A percentile compares a stretch with the other conserved stretches of the same genome.
phyloP scores from a whole-genome alignment of 306 rosid species.

The Ormosia emarginata region DNA sequence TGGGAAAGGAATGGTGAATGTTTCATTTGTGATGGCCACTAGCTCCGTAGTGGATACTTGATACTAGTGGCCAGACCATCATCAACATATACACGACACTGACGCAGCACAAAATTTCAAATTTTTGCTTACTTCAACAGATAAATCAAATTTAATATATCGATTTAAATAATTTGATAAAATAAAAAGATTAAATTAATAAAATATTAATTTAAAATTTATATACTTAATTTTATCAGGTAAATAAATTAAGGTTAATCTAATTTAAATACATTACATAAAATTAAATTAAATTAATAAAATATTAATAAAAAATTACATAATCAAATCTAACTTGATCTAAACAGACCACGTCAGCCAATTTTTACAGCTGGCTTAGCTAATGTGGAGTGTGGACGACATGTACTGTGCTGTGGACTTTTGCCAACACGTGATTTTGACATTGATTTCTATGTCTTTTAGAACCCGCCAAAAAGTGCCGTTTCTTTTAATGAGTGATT shows the following conservation, averaged over 20 bases:
- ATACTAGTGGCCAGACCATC: background rate
- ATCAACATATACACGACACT: background rate
- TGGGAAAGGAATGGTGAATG: slow-evolving; percentile 14
- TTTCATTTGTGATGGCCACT: background rate
- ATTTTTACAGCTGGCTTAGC: no score
- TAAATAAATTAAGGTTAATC: no score
- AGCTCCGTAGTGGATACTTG: slow-evolving; percentile 7
- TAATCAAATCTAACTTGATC: no score
- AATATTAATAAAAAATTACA: no score
- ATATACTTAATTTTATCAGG: no score
- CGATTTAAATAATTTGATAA: no score
- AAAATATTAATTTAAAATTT: no score
- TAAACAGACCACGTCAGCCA: no score
- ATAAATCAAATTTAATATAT: no score
- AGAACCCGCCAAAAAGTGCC: background rate
- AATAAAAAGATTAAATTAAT: no score
- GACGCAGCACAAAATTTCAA: slow-evolving; percentile 1
- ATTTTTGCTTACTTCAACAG: background rate
- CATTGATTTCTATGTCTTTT: slow-evolving; percentile 12
- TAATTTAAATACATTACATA: no score
- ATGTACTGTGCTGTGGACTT: slow-evolving; percentile 23
- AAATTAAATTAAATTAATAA: no score
- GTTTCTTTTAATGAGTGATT: background rate
- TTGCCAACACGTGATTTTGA: background rate
- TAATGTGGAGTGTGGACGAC: slow-evolving; percentile 28